Base-by-base conservation (phyloP, 441 rosid genomes). In the Isatis lusitanica region DNA sequence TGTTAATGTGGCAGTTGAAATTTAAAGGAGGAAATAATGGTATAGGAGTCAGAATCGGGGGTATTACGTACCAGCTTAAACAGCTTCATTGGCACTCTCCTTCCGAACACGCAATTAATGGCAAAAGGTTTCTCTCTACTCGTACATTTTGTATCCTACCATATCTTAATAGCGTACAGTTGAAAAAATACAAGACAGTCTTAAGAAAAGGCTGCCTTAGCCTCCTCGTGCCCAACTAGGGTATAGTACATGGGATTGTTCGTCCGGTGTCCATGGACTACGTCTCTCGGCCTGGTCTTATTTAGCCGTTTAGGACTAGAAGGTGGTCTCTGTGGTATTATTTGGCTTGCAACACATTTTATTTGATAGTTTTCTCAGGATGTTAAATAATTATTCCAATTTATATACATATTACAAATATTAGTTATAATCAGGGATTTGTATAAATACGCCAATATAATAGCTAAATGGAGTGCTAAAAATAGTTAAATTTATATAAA, bases 61-160 rank as follows among this genome's bases (percentile, higher is more conserved):
- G 82, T 12, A 75, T 58, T 0, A 59, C 52, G 33, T 90, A 85
- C 76, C 12, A 80, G 53, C 92, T 92, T 61, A 73, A 76, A 43
- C 91, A 90, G 74, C 82, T 77, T 56, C 97, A 90, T 50, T 92
- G 97, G 94, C 97, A 92, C 73, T 80, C 90, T 9, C 96, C 97
- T 63, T 92, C 96, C 5, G 96, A 92, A 82, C 94, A 90, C 53
- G 67, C 88, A 74, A 74, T 90, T 74, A 79, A 90, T 65, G 93
- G 90, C 78, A 82, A 77, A 39, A 90, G 88, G 88, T 76, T 58
- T 28, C 3, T 28, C 6, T 28, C 6, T 50, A 35, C 50, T 70
- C 69, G 26, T 38, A 65, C 39, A 35, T 3, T 28, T 9, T 18
- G n/a, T n/a, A n/a, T n/a, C 18, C 5, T 50, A 58, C 46, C 65